These are phyloP conservation scores for Diutina neorugosa DNA, from an alignment of 1,139 yeast genomes.

Conservation along the genomic window DNA sequence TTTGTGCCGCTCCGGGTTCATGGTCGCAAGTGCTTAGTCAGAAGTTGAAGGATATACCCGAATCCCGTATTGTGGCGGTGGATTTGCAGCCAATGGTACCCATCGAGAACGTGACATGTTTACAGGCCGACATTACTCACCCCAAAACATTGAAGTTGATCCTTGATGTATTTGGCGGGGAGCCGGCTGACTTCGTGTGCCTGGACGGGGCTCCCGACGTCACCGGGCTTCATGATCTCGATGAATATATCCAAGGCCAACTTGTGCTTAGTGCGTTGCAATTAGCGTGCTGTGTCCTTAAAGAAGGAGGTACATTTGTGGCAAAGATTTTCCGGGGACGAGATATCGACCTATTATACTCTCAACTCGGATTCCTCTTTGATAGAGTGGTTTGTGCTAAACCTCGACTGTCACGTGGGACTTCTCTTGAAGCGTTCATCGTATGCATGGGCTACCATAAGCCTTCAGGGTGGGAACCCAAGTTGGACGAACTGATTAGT, in stretches of 20 bases:
- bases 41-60: conserved; percentile 33
- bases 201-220: conserved; percentile 99
- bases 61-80: conserved; percentile 79
- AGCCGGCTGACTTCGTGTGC: conserved; percentile 88
- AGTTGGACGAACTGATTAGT: conserved; percentile 41
- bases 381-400: conserved; percentile 88
- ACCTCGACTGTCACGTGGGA: conserved; percentile 89
- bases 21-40: conserved; percentile 95
- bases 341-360: conserved; percentile 83
- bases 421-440: conserved; percentile 85
- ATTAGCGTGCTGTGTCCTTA: conserved; percentile 74
- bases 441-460: conserved; percentile 87
- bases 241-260: conserved; percentile 94
- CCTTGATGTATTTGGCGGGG: conserved; percentile 74
- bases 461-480: conserved; percentile 71
- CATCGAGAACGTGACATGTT: conserved; percentile 70
- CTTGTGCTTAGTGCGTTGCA: conserved; percentile 82
- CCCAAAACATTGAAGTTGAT: conserved; percentile 75
- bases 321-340: conserved; percentile 95
- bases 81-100: conserved; percentile 98
- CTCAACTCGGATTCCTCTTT: conserved; percentile 76
- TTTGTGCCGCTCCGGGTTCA: conserved; percentile 83
- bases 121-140: conserved; percentile 96
- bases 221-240: conserved; percentile 91
- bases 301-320: conserved; percentile 85